These are phyloP conservation scores for Leptosphaerulina australis DNA, from an alignment of 2,329 filamentous ascomycete genomes.

Conservation along the genomic window DNA sequence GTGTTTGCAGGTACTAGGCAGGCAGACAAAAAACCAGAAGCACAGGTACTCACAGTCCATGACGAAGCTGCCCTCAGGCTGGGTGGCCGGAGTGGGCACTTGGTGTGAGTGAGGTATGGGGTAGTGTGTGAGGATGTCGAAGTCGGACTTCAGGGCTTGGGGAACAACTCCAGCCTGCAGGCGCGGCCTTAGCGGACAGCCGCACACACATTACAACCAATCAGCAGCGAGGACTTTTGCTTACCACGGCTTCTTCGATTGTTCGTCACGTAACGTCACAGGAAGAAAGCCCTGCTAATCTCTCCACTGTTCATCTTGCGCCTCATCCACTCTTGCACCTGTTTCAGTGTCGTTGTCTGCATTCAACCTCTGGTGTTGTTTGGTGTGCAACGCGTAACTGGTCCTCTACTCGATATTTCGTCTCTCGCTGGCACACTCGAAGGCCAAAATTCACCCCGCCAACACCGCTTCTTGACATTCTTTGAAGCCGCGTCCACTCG, in stretches of 20 bases:
- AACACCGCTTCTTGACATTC: conserved; percentile 19
- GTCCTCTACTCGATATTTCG: conserved; percentile 1
- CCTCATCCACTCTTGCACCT: conserved; percentile 13
- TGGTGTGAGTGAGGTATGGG: conserved; percentile 40
- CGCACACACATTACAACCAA: conserved; percentile 22
- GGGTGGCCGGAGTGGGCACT: conserved; percentile 32
- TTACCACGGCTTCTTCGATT: conserved; percentile 24
- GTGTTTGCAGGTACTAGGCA: conserved; percentile 17
- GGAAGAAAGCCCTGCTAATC: conserved; percentile 12
- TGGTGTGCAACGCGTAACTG: conserved; percentile 5
- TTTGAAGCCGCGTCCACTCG: conserved; percentile 16
- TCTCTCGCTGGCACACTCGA: conserved; percentile 22
- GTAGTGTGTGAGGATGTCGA: conserved; percentile 34
- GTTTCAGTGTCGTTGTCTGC: conserved; percentile 11
- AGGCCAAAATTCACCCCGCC: conserved; percentile 29
- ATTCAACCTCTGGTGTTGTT: conserved; percentile 4
- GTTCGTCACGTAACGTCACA: conserved; percentile 28
- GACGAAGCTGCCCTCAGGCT: conserved; percentile 56
- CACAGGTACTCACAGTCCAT: conserved; percentile 64
- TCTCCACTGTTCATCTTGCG: conserved; percentile 16
- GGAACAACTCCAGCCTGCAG: conserved; percentile 3
- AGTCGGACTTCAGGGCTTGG: conserved; percentile 25
- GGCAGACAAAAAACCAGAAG: conserved; percentile 41
- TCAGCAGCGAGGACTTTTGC: conserved; percentile 24
- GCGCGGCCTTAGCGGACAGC: conserved; percentile 16